Base-by-base conservation (phyloP, 2,329 filamentous ascomycete genomes). In the Aspergillus viridinutans region DNA sequence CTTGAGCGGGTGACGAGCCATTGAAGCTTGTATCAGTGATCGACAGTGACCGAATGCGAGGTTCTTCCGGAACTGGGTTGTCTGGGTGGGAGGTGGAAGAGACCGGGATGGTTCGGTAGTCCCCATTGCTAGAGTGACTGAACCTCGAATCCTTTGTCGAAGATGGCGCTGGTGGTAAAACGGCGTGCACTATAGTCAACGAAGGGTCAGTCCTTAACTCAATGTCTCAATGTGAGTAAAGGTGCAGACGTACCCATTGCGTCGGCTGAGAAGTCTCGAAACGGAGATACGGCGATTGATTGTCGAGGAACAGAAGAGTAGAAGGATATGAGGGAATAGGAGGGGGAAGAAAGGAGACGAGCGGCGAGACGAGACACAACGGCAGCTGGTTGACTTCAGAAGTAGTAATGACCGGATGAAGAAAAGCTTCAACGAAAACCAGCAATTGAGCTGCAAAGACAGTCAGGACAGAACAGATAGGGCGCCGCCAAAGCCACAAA, bases 31-130 rank as follows among this genome's bases (percentile, higher is more conserved):
- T 65, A 32, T 71, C 69, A 12, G 72, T 69, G n/a, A 74, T 64
- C 26, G 71, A 72, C 14, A 75, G 61, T 10, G 72, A 71, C 48
- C 71, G 69, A 17, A 74, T 69, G 4, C 65, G 69, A 53, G 78
- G 78, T 61, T 80, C 78, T 69, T 79, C 75, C 4, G 78, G 78
- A 53, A 80, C 72, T 12, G 77, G 77, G 61, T 80, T 76, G 51
- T 75, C 68, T 14, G 78, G 77, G 58, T 80, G 78, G 38, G 76
- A 79, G 52, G 75, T 78, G 14, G 71, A 66, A 4, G 76, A 74
- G 54, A 71, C 60, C 12, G 73, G 74, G 47, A 75, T 68, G 21
- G 61, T 64, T 54, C 64, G 64, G 48, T 67, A 65, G 14, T 67
- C 68, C 42, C 61, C 59, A 61, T 68, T 63, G 42, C 61, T 61